Base-by-base conservation (phyloP, 176 grass and related monocot genomes). In the Poa annua region DNA sequence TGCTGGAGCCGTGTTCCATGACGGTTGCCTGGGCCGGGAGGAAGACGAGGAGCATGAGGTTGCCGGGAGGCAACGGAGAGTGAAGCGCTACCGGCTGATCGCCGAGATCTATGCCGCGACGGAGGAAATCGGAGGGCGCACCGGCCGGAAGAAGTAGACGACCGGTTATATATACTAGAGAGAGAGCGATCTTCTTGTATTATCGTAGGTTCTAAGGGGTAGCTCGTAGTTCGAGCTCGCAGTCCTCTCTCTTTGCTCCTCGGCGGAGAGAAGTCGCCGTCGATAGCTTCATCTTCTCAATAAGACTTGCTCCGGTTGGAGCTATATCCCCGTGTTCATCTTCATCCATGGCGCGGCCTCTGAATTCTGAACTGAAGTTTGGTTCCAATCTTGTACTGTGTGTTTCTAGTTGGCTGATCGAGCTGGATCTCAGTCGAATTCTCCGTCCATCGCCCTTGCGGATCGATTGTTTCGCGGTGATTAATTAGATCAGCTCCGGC, bases 21-120 rank as follows among this genome's bases (percentile, higher is more conserved):
- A 4, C 1, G 78, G 5, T 38, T 19, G 15, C 38, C 11, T 75
- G 11, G 81, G 56, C 35, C 60, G 53, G 21, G 81, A 61, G 42
- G 88, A 81, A 11, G 74, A 78, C 3, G 66, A 82, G 20, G 84
- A 73, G 44, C 48, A 88, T 32, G 88, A 87, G 59, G 82, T 74
- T 9, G 1, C 59, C 1, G 68, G 75, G 19, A 83, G 68, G 55
- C 54, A 56, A 76, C 62, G 91, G 21, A 85, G 56, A 83, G 80
- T 38, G 80, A 86, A 52, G 77, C 74, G 85, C 82, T 89, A 77
- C 47, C 86, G 92, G 56, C 29, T 74, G 84, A 88, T 93, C 76
- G 36, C 71, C 2, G 86, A 91, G 79, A 74, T 98, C 80, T 98
- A 95, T 53, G 66, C 32, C 4, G 63, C 64, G 14, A 91, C 86